These are phyloP conservation scores for Pisolithus thermaeus DNA, from an alignment of 1,284 basidiomycete genomes.

Conservation along the genomic window DNA sequence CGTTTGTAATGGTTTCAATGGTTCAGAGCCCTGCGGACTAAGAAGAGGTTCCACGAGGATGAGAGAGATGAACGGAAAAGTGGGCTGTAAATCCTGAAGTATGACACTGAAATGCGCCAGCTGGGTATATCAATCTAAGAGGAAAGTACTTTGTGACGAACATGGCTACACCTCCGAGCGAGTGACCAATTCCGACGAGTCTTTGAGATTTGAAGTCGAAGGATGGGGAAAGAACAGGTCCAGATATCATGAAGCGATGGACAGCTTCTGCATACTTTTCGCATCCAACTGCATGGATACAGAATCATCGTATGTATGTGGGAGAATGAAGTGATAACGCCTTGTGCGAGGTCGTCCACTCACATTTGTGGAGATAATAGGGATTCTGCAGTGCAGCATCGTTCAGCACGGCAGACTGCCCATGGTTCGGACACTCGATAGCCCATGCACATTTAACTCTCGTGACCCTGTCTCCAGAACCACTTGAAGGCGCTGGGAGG, in stretches of 20 bases:
- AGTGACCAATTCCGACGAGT: slow-evolving; percentile 57
- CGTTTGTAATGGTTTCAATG: slow-evolving; percentile 34
- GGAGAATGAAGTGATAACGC: slow-evolving; percentile 1
- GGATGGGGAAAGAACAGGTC: slow-evolving; percentile 29
- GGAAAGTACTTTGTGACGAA: slow-evolving; percentile 26
- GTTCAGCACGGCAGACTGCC: slow-evolving; percentile 40
- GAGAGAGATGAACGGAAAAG: slow-evolving; percentile 38
- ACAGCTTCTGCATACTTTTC: slow-evolving; percentile 50
- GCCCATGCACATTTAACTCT: slow-evolving; percentile 47
- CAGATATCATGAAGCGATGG: slow-evolving; percentile 45
- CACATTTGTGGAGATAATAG: slow-evolving; percentile 42
- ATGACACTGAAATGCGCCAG: slow-evolving; percentile 37
- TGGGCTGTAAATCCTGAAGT: slow-evolving; percentile 40
- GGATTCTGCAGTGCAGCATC: slow-evolving; percentile 32
- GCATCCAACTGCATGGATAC: slow-evolving; percentile 44
- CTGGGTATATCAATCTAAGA: slow-evolving; percentile 6
- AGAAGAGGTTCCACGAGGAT: slow-evolving; percentile 54
- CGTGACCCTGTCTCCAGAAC: slow-evolving; percentile 11
- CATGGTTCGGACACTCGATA: slow-evolving; percentile 51
- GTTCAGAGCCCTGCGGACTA: slow-evolving; percentile 39
- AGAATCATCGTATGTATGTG: not conserved
- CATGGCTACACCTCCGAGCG: slow-evolving; percentile 57
- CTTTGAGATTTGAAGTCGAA: slow-evolving; percentile 43
- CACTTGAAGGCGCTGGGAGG: slow-evolving; percentile 13
- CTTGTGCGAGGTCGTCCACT: slow-evolving; percentile 13